Evolutionary conservation across 352 stramenopile species (phyloP), one percentile per base, ranked within the genome.

Genomic region (Pythium volutum): DNA sequence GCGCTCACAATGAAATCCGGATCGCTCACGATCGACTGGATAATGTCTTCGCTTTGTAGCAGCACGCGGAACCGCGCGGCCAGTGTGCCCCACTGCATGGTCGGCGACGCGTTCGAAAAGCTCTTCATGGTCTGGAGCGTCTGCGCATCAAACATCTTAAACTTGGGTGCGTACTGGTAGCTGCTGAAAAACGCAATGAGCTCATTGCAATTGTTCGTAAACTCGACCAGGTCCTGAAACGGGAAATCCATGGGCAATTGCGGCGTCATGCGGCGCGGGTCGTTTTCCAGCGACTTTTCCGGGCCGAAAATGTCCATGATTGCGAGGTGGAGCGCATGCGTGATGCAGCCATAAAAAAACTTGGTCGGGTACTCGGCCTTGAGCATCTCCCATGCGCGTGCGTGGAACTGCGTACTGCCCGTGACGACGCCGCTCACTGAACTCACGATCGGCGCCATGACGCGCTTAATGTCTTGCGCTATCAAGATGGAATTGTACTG

Each of bases 281-380:
- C 84, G 64, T 90, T 79, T 14, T 90, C 81, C 15, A 93, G 36
- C 16, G 59, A 75, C 63, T 89, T 87, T 26, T 90, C 74, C 7
- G 81, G 78, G 0, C 81, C 79, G 53, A 93, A 91, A 41, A 93
- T 88, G 60, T 93, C 84, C 78, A 87, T 88, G 57, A 93, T 89
- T 26, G 76, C 79, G 39, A 93, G 55, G 45, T 93, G 81, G 3
- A 93, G 72, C 26, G 84, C 84, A 50, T 93, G 80, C 18, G 78
- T 88, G 65, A 90, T 91, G 55, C 84, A 93, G 7, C 84, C 84
- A 43, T 93, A 93, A 60, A 93, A 93, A 52, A 93, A 93, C 66
- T 91, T 93, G 51, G 84, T 91, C 45, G 84, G 84, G 56, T 86
- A 91, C 62, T 93, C 81, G 3, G 71, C 74, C 60, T 93, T 93